These are phyloP conservation scores for Ploettnerulaceae sp. DNA, from an alignment of 2,329 filamentous ascomycete species.

Conservation along the genomic window DNA sequence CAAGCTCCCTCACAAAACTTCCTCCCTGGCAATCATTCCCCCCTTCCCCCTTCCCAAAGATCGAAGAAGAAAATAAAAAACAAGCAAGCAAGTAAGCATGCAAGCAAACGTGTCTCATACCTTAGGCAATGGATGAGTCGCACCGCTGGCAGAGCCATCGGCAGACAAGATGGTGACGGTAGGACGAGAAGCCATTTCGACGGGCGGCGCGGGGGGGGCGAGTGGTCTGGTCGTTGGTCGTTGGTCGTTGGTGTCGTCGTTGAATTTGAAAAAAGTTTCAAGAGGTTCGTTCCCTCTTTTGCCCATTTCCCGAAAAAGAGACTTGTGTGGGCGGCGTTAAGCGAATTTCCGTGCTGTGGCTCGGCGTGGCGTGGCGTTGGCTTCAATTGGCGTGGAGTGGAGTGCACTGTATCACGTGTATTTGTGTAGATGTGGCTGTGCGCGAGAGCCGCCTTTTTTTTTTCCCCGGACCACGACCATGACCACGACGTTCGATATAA, in stretches of 20 bases:
- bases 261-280: background rate
- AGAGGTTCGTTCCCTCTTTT: constrained; percentile 1
- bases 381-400: background rate
- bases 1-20: constrained; percentile 2
- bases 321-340: too few species aligned
- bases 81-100: too few species aligned
- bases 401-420: background rate
- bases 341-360: constrained; percentile 7
- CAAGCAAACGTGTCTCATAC: too few species aligned
- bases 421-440: background rate
- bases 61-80: background rate
- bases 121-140: constrained; percentile 86
- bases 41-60: background rate
- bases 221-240: constrained; percentile 26
- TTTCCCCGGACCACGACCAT: too few species aligned
- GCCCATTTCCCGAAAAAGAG: too few species aligned
- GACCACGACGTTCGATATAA: too few species aligned
- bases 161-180: constrained; percentile 96
- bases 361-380: too few species aligned
- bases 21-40: background rate
- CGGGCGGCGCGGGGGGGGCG: constrained; percentile 28
- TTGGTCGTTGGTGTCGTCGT: constrained; percentile 16
- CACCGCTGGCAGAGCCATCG: constrained; percentile 87
- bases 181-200: constrained; percentile 82
- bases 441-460: background rate